phyloP scores from a whole-genome alignment of 257 asterid species.

The Solanum raphanifolium region DNA sequence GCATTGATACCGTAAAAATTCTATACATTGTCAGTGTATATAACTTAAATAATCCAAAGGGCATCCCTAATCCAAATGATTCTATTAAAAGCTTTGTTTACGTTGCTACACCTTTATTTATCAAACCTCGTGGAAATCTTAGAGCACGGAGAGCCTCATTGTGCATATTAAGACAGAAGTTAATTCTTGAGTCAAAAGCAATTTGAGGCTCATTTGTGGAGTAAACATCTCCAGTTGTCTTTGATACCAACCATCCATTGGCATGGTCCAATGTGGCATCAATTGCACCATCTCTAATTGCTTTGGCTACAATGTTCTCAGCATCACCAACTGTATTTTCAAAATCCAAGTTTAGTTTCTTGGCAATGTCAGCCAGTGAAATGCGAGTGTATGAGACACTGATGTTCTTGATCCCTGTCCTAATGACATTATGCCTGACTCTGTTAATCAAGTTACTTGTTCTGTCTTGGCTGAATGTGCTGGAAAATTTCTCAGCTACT shows the following conservation, averaged over 20 bases:
- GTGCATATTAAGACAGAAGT: constrained; percentile 67
- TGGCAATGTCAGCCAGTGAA: constrained; percentile 55
- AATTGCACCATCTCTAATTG: constrained; percentile 73
- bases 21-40: neutral
- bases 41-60: neutral
- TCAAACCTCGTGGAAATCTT: constrained; percentile 55
- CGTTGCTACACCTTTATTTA: constrained; percentile 58
- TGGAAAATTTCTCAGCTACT: constrained; percentile 48
- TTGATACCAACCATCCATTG: constrained; percentile 67
- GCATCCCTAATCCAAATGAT: neutral
- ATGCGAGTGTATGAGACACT: constrained; percentile 61
- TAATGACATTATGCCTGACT: constrained; percentile 63
- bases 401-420: constrained; percentile 62
- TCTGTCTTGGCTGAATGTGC: constrained; percentile 48
- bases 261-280: constrained; percentile 65
- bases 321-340: constrained; percentile 57
- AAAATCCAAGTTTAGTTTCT: constrained; percentile 59
- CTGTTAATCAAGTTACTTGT: constrained; percentile 60
- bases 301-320: constrained; percentile 60
- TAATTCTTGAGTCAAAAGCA: constrained; percentile 64
- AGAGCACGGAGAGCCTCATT: constrained; percentile 73
- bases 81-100: constrained; percentile 29
- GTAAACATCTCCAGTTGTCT: constrained; percentile 69
- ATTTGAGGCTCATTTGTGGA: constrained; percentile 69
- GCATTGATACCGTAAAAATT: neutral